Percentiles rank a stretch among this genome's conserved stretches.
Evolutionary conservation across 305 asterid species (phyloP).

Genomic region (Nicotiana rustica): DNA sequence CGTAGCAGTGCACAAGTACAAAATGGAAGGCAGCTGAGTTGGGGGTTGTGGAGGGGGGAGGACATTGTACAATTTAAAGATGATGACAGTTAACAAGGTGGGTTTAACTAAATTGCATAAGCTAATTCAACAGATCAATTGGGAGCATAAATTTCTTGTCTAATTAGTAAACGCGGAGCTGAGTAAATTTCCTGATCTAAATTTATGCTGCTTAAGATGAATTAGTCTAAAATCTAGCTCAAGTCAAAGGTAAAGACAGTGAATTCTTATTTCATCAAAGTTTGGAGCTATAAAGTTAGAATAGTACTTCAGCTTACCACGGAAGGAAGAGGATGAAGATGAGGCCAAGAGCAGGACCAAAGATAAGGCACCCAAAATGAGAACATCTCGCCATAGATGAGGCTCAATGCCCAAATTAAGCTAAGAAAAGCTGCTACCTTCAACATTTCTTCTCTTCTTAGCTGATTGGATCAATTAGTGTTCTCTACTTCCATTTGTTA

Average conservation of each 20-base stretch:
- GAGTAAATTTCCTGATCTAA: slow-evolving; percentile 11
- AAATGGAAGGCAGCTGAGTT: not conserved
- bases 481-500: slow-evolving; percentile 11
- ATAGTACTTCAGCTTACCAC: slow-evolving; percentile 29
- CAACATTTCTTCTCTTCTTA: slow-evolving; percentile 46
- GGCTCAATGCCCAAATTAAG: slow-evolving; percentile 74
- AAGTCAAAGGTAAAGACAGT: not conserved
- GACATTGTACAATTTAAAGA: not conserved
- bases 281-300: not conserved
- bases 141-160: not conserved
- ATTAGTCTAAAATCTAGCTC: not conserved
- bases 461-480: not conserved
- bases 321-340: slow-evolving; percentile 53
- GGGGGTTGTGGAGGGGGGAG: no score
- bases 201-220: not conserved
- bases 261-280: not conserved
- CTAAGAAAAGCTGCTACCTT: slow-evolving; percentile 64
- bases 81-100: not conserved
- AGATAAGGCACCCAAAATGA: slow-evolving; percentile 78
- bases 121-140: not conserved
- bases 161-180: not conserved
- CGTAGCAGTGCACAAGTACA: not conserved
- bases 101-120: not conserved
- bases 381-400: slow-evolving; percentile 93
- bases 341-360: slow-evolving; percentile 96